Evolutionary conservation across 108 stramenopile species (phyloP), one percentile per base, ranked within the genome.

Genomic region (Stephanodiscus triporus): DNA sequence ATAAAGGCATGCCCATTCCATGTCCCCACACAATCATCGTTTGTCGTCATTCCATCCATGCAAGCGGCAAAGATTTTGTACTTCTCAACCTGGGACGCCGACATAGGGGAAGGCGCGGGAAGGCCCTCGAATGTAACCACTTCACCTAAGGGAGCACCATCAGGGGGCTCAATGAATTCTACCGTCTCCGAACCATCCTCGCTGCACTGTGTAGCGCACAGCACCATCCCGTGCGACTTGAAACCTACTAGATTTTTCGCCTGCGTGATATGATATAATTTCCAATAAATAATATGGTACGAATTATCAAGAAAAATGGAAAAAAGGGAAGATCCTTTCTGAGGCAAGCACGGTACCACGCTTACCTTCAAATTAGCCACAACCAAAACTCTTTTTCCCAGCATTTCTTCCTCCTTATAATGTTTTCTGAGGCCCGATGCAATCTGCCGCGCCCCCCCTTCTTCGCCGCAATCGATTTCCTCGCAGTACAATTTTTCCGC

Each of bases 401-500:
- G 87, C 95, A 97, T 94, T 76, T 94, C 86, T 19, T 96, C 97
- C 64, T 82, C 62, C 6, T 83, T 83, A 84, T 96, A 96, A 84
- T 98, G 95, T 8, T 83, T 79, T 55, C 91, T 75, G 20, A 99
- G 82, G 36, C 97, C 97, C 20, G 92, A 94, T 13, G 96, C 96
- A 73, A 97, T 97, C 75, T 83, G 86, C 34, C 98, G 84, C n/a
- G 87, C 86, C 30, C 81, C 72, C 29, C 51, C 80, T 9, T 81
- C 91, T 76, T 99, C 98, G 20, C 99, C 99, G 14, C 87, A 70
- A 69, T 99, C 97, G 73, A 99, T 97, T 79, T 98, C 92, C 80
- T 97, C 97, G 71, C 99, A 99, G 76, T 93, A 97, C 4, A 99
- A 77, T 73, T 97, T 98, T 24, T 99, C 98, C 9, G 97, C 95